These are phyloP conservation scores for Lagerstroemia speciosa DNA, from an alignment of 345 rosid genomes.

Conservation along the genomic window DNA sequence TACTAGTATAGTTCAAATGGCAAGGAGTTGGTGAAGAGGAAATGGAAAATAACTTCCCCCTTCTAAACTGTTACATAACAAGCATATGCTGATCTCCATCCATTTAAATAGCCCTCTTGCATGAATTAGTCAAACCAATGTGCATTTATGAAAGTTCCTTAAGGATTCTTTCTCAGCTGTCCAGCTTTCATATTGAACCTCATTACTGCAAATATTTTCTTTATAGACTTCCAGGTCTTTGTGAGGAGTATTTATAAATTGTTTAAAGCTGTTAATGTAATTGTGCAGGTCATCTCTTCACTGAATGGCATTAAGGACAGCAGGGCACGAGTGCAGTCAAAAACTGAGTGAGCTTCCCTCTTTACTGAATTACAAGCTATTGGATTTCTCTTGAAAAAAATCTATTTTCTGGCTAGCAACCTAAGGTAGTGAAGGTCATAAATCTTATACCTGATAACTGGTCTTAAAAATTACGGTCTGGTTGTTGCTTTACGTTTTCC, in stretches of 20 bases:
- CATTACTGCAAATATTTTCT: too few relatives aligned
- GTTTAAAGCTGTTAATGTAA: constrained; percentile 5
- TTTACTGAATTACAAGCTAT: not conserved
- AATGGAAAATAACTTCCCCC: too few relatives aligned
- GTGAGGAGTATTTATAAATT: not conserved
- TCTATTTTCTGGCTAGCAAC: not conserved
- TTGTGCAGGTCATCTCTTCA: constrained; percentile 59
- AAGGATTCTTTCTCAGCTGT: too few relatives aligned
- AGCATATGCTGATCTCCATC: too few relatives aligned
- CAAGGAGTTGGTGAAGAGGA: too few relatives aligned
- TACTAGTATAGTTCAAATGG: too few relatives aligned
- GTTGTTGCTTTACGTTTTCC: not conserved
- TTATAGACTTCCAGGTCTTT: not conserved
- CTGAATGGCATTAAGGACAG: constrained; percentile 57
- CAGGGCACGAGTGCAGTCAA: constrained; percentile 53
- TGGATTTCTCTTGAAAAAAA: not conserved
- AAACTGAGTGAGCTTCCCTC: constrained; percentile 55
- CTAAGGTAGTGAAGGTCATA: not conserved
- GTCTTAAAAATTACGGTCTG: not conserved
- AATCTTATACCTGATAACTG: not conserved
- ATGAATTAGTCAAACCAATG: too few relatives aligned
- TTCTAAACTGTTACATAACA: too few relatives aligned
- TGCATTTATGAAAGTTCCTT: too few relatives aligned
- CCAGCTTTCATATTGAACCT: too few relatives aligned
- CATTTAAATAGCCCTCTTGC: too few relatives aligned